A percentile compares a stretch with the other conserved stretches of the same genome.
Evolutionary conservation across 1,284 basidiomycete species (phyloP).

Genomic region (Papiliotrema flavescens): DNA sequence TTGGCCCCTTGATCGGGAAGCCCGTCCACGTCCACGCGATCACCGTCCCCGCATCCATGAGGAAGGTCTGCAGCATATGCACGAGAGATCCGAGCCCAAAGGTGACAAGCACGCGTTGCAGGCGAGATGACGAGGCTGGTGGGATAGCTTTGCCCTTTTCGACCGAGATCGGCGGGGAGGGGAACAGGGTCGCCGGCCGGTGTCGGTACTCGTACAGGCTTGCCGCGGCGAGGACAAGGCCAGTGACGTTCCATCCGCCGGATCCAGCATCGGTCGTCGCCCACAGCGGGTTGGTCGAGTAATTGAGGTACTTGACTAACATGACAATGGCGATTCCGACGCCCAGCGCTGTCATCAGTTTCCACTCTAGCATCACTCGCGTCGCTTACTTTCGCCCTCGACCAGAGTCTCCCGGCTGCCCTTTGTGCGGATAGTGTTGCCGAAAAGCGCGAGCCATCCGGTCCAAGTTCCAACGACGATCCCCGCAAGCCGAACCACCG

Average conservation of each 20-base stretch:
- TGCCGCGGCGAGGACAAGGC: conserved; percentile 51
- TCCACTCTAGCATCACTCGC: background rate
- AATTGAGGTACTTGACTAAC: conserved; percentile 71
- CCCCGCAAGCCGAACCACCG: conserved; percentile 58
- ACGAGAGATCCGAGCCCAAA: conserved; percentile 69
- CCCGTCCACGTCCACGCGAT: conserved; percentile 91
- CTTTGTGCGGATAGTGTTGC: conserved; percentile 56
- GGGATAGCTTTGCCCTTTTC: conserved; percentile 11
- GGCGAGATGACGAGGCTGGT: conserved; percentile 1
- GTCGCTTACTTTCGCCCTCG: conserved; percentile 58
- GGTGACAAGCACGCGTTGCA: conserved; percentile 15
- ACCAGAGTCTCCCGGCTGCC: conserved; percentile 50
- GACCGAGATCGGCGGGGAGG: conserved; percentile 20
- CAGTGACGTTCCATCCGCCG: conserved; percentile 69
- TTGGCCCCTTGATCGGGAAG: conserved; percentile 70
- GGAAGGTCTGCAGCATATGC: conserved; percentile 72
- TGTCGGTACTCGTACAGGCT: conserved; percentile 39
- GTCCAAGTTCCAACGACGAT: conserved; percentile 59
- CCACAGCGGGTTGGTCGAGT: conserved; percentile 85
- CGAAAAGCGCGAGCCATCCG: conserved; percentile 56
- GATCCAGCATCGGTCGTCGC: conserved; percentile 65
- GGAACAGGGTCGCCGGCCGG: conserved; percentile 36
- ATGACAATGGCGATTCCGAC: conserved; percentile 67
- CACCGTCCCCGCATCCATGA: conserved; percentile 76
- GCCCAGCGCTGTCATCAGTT: conserved; percentile 55